Conservation (phyloP, 208 protist species). For the Crithidia bombi region DNA sequence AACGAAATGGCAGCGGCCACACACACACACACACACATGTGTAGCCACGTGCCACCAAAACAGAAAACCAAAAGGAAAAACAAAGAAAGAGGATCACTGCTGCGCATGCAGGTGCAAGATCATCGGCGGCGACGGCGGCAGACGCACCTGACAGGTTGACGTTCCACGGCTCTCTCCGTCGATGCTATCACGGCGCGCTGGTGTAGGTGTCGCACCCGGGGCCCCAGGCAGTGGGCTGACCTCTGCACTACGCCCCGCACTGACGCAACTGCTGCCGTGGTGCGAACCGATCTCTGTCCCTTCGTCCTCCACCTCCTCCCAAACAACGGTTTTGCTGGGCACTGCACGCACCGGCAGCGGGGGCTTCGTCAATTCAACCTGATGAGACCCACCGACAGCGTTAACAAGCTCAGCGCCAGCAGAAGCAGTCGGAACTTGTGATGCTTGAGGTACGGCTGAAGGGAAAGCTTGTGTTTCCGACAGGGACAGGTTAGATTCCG, state of each 20-base stretch:
- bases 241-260: constrained; percentile 8
- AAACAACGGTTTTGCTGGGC: constrained; percentile 8
- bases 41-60: neutral
- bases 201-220: constrained; percentile 46
- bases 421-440: neutral
- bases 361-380: neutral
- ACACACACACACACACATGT: neutral
- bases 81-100: constrained; percentile 10
- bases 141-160: constrained; percentile 34
- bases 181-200: constrained; percentile 33
- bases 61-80: constrained; percentile 18
- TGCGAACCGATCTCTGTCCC: constrained; percentile 2
- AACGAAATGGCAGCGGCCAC: constrained; percentile 3
- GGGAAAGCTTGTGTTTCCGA: neutral
- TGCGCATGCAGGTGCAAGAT: constrained; percentile 46
- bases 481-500: constrained; percentile 15
- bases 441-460: neutral
- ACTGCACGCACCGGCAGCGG: neutral
- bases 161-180: constrained; percentile 10
- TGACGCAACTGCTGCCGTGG: constrained; percentile 3
- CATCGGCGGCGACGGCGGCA: constrained; percentile 71
- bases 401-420: neutral
- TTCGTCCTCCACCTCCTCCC: constrained; percentile 32
- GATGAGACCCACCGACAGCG: neutral
- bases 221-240: constrained; percentile 22